Conservation (phyloP, 2,329 filamentous ascomycete genomes). For the Fusarium pseudocircinatum region DNA sequence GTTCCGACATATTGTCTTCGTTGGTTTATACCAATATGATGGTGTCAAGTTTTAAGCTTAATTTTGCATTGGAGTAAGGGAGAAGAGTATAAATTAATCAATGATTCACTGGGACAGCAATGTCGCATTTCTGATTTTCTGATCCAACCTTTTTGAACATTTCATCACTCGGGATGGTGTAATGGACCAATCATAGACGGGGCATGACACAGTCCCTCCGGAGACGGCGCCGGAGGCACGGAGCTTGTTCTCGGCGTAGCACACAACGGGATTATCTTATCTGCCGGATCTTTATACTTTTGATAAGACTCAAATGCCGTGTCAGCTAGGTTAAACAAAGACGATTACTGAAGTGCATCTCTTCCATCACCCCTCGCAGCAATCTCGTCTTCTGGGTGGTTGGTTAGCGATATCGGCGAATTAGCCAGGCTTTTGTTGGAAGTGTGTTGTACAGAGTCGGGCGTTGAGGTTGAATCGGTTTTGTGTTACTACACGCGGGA, state of each 20-base stretch:
- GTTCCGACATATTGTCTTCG: not conserved
- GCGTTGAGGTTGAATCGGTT: not conserved
- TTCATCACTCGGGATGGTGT: not conserved
- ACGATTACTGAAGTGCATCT: not conserved
- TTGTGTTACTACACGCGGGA: not conserved
- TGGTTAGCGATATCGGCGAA: not conserved
- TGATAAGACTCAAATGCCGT: not conserved
- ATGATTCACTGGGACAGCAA: not conserved
- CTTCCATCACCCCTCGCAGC: not conserved
- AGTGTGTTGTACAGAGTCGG: not conserved
- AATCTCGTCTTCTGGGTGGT: too few relatives aligned
- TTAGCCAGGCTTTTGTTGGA: not conserved
- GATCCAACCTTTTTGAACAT: not conserved
- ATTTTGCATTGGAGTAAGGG: not conserved
- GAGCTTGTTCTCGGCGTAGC: not conserved
- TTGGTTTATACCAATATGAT: not conserved
- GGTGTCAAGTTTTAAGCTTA: not conserved
- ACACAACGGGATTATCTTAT: not conserved
- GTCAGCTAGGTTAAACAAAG: not conserved
- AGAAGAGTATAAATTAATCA: not conserved
- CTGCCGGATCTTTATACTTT: not conserved
- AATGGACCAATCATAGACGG: conserved; percentile 30
- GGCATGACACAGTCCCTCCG: conserved; percentile 37
- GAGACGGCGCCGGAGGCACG: not conserved
- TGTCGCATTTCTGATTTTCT: not conserved